Evolutionary conservation across 2,329 filamentous ascomycete species (phyloP).

Genomic region (Colletotrichum sp.): DNA sequence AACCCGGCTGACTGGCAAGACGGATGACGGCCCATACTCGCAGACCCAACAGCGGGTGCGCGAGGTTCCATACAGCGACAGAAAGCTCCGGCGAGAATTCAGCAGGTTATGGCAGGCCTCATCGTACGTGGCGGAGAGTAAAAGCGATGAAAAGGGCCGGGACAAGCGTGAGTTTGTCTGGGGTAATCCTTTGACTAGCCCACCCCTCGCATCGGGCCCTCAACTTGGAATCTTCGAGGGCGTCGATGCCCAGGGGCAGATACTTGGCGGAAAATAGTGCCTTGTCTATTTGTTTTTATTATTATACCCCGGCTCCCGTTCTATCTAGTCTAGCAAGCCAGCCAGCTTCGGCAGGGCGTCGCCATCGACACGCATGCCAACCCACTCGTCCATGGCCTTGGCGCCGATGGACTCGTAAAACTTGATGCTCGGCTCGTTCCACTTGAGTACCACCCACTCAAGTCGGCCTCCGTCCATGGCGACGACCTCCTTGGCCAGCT

Average conservation of each 20-base stretch:
- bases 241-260: constrained; percentile 35
- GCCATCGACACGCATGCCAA: constrained; percentile 76
- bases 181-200: constrained; percentile 40
- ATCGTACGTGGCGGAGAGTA: constrained; percentile 41
- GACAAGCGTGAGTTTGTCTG: constrained; percentile 46
- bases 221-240: constrained; percentile 55
- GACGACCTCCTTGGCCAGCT: constrained; percentile 80
- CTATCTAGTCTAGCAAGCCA: constrained; percentile 33
- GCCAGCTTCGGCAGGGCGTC: constrained; percentile 68
- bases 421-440: constrained; percentile 88
- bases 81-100: constrained; percentile 56
- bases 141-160: constrained; percentile 26
- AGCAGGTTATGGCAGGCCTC: constrained; percentile 48
- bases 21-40: constrained; percentile 42
- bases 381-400: constrained; percentile 71
- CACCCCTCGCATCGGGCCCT: constrained; percentile 33
- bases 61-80: constrained; percentile 30
- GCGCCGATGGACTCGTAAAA: constrained; percentile 83
- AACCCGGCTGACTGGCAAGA: constrained; percentile 40
- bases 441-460: constrained; percentile 91
- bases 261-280: neutral
- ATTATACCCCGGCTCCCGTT: constrained; percentile 24
- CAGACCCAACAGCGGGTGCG: constrained; percentile 28
- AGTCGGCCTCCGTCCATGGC: constrained; percentile 75
- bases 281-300: neutral